Evolutionary conservation across 1,284 basidiomycete genomes (phyloP).

Genomic region (Leccinum variabile): DNA sequence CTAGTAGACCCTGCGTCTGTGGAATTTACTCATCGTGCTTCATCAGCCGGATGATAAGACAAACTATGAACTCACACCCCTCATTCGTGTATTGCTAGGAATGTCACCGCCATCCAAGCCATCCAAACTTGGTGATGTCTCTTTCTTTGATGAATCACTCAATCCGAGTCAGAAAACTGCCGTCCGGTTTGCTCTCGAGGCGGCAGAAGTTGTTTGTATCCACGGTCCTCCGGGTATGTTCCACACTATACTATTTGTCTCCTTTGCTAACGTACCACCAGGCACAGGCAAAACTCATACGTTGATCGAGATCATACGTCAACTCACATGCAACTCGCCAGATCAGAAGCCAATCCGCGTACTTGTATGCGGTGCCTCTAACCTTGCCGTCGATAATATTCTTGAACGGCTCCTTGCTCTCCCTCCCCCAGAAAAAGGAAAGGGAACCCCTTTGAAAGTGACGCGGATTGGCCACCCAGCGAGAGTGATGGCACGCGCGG

Average conservation of each 20-base stretch:
- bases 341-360: constrained; percentile 53
- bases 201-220: constrained; percentile 86
- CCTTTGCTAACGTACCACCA: constrained; percentile 28
- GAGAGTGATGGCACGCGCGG: constrained; percentile 74
- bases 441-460: constrained; percentile 50
- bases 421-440: constrained; percentile 42
- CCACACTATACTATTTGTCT: not conserved
- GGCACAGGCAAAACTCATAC: constrained; percentile 93
- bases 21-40: constrained; percentile 10
- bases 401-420: constrained; percentile 76
- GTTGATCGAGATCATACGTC: constrained; percentile 86
- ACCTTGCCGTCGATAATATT: constrained; percentile 90
- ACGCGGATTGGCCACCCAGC: constrained; percentile 93
- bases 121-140: constrained; percentile 42
- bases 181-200: constrained; percentile 70
- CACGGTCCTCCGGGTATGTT: constrained; percentile 88
- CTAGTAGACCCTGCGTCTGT: constrained; percentile 4
- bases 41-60: constrained; percentile 41
- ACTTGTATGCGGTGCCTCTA: constrained; percentile 89
- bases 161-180: constrained; percentile 87
- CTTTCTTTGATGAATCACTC: constrained; percentile 74
- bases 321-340: constrained; percentile 59
- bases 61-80: constrained; percentile 44
- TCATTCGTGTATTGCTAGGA: constrained; percentile 70
- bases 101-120: constrained; percentile 41